Conservation (phyloP, 139 green algal species). For the Ulvella scutata region DNA sequence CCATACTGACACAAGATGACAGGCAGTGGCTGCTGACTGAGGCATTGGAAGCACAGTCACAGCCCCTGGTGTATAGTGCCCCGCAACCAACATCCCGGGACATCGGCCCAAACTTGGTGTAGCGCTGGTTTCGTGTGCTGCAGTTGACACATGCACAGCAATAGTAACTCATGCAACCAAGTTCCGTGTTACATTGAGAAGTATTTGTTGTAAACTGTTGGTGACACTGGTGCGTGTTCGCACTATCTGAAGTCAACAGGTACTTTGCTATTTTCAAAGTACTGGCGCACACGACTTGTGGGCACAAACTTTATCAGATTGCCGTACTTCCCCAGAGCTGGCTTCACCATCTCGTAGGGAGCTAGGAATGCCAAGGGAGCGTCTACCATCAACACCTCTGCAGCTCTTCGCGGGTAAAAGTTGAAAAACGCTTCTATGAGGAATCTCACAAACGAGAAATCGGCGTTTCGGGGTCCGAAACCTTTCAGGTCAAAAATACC, state of each 20-base stretch:
- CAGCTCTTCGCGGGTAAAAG: slow-evolving; percentile 70
- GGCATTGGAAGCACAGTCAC: background rate
- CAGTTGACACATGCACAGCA: background rate
- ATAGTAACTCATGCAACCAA: background rate
- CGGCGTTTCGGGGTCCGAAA: slow-evolving; percentile 66
- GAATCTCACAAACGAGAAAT: slow-evolving; percentile 76
- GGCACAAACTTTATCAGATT: slow-evolving; percentile 13
- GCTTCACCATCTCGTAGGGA: slow-evolving; percentile 76
- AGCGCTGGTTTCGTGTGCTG: background rate
- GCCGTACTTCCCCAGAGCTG: slow-evolving; percentile 32
- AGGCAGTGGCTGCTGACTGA: background rate
- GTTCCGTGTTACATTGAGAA: background rate
- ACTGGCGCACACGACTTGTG: slow-evolving; percentile 61
- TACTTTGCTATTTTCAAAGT: too few relatives aligned
- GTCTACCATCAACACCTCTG: slow-evolving; percentile 85
- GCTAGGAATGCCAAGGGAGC: slow-evolving; percentile 83
- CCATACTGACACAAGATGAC: background rate
- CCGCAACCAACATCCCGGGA: slow-evolving; percentile 54
- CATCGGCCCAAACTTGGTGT: background rate
- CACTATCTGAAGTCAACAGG: slow-evolving; percentile 25
- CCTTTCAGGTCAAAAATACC: slow-evolving; percentile 83
- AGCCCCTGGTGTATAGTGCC: slow-evolving; percentile 1
- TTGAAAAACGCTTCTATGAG: slow-evolving; percentile 88
- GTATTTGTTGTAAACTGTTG: background rate
- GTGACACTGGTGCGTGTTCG: background rate